These are phyloP conservation scores for Cryphonectria carpinicola DNA, from an alignment of 2,329 filamentous ascomycete species.

Conservation along the genomic window DNA sequence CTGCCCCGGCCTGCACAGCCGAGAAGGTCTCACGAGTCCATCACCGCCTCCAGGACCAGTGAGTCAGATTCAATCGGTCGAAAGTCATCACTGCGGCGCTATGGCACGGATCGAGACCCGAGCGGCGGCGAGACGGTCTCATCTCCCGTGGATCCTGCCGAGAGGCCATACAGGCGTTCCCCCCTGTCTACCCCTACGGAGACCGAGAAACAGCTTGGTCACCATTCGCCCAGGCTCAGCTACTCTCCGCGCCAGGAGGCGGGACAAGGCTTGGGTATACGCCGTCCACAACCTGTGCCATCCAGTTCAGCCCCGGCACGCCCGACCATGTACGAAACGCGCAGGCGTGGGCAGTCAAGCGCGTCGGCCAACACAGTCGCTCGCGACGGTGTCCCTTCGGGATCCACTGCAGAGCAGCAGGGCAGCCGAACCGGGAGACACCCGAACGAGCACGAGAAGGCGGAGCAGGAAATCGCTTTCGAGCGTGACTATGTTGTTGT, in stretches of 20 bases:
- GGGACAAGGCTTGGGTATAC: conserved; percentile 56
- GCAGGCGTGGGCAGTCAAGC: conserved; percentile 46
- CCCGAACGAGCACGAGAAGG: conserved; percentile 64
- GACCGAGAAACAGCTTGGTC: conserved; percentile 35
- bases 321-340: conserved; percentile 41
- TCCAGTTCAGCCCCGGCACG: conserved; percentile 55
- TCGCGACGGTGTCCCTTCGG: conserved; percentile 41
- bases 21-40: conserved; percentile 40
- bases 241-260: conserved; percentile 52
- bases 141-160: conserved; percentile 51
- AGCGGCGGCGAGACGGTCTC: conserved; percentile 40
- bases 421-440: conserved; percentile 15
- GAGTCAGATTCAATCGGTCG: conserved; percentile 38
- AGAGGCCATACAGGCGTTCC: conserved; percentile 46
- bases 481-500: conserved; percentile 95
- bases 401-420: conserved; percentile 11
- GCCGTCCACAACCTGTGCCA: conserved; percentile 50
- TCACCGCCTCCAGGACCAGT: conserved; percentile 38
- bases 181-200: conserved; percentile 50
- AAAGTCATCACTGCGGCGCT: conserved; percentile 46
- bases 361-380: conserved; percentile 41
- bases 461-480: conserved; percentile 84
- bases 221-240: conserved; percentile 40
- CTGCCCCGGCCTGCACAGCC: conserved; percentile 48
- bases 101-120: conserved; percentile 42